A percentile compares a stretch with the other conserved stretches of the same genome.
Evolutionary conservation across 2,329 filamentous ascomycete genomes (phyloP).

Genomic region (Aureobasidium musti): DNA sequence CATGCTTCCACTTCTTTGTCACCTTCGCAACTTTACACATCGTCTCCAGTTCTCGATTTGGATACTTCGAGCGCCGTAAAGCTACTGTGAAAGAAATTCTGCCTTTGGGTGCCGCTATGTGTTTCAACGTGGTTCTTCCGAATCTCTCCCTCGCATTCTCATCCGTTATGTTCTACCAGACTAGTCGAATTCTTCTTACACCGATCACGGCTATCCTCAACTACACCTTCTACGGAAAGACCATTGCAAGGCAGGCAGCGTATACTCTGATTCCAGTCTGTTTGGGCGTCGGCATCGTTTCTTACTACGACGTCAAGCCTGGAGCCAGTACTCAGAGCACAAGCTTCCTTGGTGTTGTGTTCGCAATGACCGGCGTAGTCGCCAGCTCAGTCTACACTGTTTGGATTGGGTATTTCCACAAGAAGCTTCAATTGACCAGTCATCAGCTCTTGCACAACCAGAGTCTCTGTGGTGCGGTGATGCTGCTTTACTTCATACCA

Average conservation of each 20-base stretch:
- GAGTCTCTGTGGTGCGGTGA: conserved; percentile 62
- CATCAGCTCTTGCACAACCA: conserved; percentile 71
- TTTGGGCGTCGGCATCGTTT: conserved; percentile 65
- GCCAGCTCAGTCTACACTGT: conserved; percentile 68
- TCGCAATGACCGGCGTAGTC: conserved; percentile 64
- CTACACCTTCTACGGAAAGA: conserved; percentile 60
- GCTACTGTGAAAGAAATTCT: conserved; percentile 59
- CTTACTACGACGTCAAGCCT: conserved; percentile 64
- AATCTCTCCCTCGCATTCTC: conserved; percentile 69
- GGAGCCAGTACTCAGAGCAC: conserved; percentile 55
- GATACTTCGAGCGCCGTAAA: conserved; percentile 61
- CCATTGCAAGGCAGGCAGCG: conserved; percentile 57
- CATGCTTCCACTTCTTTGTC: conserved; percentile 67
- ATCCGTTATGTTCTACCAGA: conserved; percentile 69
- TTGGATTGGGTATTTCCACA: conserved; percentile 67
- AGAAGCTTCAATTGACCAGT: conserved; percentile 65
- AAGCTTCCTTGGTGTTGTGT: conserved; percentile 60
- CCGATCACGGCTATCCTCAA: conserved; percentile 67
- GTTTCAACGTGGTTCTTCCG: conserved; percentile 67
- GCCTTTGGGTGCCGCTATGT: conserved; percentile 66
- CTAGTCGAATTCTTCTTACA: conserved; percentile 67
- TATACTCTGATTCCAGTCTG: conserved; percentile 62
- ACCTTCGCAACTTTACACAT: conserved; percentile 64
- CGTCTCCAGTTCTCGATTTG: conserved; percentile 59
- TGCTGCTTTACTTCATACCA: conserved; percentile 66